These are phyloP conservation scores for Exidia glandulosa DNA, from an alignment of 768 basidiomycete genomes.

Conservation along the genomic window DNA sequence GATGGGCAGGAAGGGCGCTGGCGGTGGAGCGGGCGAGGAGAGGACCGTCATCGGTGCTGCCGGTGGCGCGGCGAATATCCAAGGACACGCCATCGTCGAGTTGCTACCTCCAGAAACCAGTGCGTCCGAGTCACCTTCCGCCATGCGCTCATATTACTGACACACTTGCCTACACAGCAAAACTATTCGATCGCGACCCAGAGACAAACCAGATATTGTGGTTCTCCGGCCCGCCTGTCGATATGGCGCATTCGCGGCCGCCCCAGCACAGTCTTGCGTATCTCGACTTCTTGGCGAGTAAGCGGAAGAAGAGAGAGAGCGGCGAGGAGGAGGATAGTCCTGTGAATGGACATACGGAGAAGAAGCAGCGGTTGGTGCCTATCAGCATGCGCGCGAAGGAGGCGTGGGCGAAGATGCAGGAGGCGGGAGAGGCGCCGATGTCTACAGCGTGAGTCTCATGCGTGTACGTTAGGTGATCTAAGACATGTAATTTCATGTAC, in stretches of 20 bases:
- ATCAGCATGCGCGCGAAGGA: neutral
- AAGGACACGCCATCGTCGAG: constrained; percentile 43
- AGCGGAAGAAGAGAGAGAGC: constrained; percentile 11
- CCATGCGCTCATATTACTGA: neutral
- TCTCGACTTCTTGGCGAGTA: constrained; percentile 53
- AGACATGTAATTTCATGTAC: too few species aligned
- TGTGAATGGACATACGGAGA: neutral
- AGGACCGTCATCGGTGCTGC: constrained; percentile 56
- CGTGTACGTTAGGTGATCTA: too few species aligned
- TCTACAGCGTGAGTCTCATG: too few species aligned
- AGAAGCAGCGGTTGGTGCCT: neutral
- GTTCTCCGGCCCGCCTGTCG: constrained; percentile 79
- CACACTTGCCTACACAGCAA: constrained; percentile 40
- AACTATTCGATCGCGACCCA: constrained; percentile 75
- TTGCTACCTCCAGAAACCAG: constrained; percentile 60
- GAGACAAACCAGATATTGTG: constrained; percentile 76
- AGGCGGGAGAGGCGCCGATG: neutral
- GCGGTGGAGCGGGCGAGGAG: too few species aligned
- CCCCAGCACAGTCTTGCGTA: constrained; percentile 57
- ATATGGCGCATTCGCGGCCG: constrained; percentile 38
- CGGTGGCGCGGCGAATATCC: constrained; percentile 38
- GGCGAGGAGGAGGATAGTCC: neutral
- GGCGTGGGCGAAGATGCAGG: neutral
- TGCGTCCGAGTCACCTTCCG: constrained; percentile 23
- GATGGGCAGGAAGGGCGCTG: too few species aligned